Conservation (phyloP, 306 rosid species). For the Lathyrus oleraceus region DNA sequence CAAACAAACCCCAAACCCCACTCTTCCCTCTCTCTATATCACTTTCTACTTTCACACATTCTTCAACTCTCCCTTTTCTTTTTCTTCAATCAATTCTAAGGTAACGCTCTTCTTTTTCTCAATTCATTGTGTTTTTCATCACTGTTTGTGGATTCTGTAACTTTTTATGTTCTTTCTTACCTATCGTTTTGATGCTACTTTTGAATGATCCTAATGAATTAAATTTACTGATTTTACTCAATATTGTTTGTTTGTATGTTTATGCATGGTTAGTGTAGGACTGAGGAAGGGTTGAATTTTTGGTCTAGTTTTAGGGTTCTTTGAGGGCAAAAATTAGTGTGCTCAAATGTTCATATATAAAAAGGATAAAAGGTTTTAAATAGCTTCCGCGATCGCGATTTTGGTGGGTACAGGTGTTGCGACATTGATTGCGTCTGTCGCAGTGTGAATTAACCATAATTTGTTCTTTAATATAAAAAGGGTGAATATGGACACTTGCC, state of each 20-base stretch:
- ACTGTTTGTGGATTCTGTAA: background rate
- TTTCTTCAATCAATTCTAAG: no score
- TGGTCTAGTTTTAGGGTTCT: background rate
- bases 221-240: background rate
- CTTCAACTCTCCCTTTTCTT: no score
- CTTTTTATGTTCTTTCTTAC: background rate
- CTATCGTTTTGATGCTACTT: background rate
- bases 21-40: no score
- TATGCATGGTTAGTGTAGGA: background rate
- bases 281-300: background rate
- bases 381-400: no score
- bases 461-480: no score
- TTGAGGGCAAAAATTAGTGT: conserved; percentile 1
- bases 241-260: conserved; percentile 11
- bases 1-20: no score
- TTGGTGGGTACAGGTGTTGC: no score
- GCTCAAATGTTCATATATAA: background rate
- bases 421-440: no score
- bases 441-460: no score
- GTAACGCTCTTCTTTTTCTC: no score
- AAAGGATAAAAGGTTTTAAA: background rate
- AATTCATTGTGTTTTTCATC: background rate
- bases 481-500: no score
- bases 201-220: background rate
- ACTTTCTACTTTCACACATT: no score